These are phyloP conservation scores for Amaranthus tricolor DNA, from an alignment of 179 eudicot genomes.

Conservation along the genomic window DNA sequence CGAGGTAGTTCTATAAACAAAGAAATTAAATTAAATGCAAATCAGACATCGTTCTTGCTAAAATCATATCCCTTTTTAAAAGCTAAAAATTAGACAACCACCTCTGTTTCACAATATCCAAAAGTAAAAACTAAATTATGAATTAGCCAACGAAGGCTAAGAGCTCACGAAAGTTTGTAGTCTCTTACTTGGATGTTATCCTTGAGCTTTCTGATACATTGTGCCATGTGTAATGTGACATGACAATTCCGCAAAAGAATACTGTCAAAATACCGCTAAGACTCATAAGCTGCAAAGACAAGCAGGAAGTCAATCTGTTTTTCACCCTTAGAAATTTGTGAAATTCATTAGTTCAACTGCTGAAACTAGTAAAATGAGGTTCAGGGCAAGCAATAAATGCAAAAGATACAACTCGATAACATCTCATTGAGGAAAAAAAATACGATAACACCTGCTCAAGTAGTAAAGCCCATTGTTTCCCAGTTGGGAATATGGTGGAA, in stretches of 20 bases:
- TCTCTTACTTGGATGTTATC: conserved; percentile 63
- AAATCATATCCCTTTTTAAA: background rate
- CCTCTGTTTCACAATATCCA: background rate
- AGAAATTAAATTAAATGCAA: too few species aligned
- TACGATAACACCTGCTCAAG: background rate
- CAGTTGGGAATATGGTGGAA: background rate
- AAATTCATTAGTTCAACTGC: background rate
- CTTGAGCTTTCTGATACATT: conserved; percentile 73
- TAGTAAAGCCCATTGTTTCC: background rate
- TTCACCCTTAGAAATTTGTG: background rate
- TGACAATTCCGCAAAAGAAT: conserved; percentile 76
- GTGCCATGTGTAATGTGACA: conserved; percentile 90
- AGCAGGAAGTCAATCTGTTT: conserved; percentile 6
- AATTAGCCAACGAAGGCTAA: background rate
- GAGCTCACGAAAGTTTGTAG: background rate
- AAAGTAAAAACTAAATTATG: background rate
- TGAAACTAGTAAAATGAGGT: background rate
- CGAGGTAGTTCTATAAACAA: background rate
- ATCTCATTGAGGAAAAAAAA: background rate
- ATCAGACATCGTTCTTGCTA: background rate
- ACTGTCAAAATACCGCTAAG: conserved; percentile 77
- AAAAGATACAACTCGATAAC: background rate
- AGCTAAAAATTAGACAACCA: background rate
- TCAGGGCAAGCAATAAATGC: background rate
- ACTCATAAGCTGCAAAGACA: conserved; percentile 54